Base-by-base conservation (phyloP, 2,329 filamentous ascomycete species). In the Fusarium sp. region DNA sequence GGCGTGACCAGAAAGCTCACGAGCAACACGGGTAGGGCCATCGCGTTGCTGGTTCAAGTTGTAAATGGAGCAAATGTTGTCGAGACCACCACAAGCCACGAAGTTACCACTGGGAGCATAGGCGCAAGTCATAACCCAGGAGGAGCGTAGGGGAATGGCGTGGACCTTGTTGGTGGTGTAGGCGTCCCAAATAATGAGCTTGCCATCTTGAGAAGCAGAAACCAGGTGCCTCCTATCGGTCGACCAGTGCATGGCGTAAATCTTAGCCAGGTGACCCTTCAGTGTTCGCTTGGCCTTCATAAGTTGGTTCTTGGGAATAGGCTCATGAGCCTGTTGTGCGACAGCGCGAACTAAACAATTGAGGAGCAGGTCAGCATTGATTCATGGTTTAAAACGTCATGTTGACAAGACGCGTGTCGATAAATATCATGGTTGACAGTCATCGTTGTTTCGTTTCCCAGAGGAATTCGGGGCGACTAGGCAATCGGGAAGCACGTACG, bases 211-310 rank as follows among this genome's bases (percentile, higher is more conserved):
- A 78, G 96, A 99, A 74, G 96, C 96, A 18, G 96, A 98, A 59
- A 99, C 96, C 70, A 98, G 91, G 85, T 98, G 96, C 84, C 96
- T 92, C 81, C 96, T 92, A 85, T 99, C 96, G 75, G 96, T 99
- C 39, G 96, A 98, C 96, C 96, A 99, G 88, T 99, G 96, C 96
- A 99, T 99, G 80, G 96, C 96, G 85, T 99, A 99, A 80, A 99
- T 99, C 87, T 99, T 99, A 80, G 96, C 96, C 77, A 99, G 87
- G 89, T 99, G 96, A 76, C 96, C 96, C 87, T 98, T 98, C 77
- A 99, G 89, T 57, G 95, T 98, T 80, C 95, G 93, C 87, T 97
- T 96, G 75, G 96, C 94, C 89, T 96, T 97, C 96, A 99, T 98
- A 82, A 96, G 90, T 82, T 91, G 89, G 84, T 97, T 96, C 84